phyloP scores from a whole-genome alignment of 2,329 filamentous ascomycete species.

The Corinectria fuckeliana region DNA sequence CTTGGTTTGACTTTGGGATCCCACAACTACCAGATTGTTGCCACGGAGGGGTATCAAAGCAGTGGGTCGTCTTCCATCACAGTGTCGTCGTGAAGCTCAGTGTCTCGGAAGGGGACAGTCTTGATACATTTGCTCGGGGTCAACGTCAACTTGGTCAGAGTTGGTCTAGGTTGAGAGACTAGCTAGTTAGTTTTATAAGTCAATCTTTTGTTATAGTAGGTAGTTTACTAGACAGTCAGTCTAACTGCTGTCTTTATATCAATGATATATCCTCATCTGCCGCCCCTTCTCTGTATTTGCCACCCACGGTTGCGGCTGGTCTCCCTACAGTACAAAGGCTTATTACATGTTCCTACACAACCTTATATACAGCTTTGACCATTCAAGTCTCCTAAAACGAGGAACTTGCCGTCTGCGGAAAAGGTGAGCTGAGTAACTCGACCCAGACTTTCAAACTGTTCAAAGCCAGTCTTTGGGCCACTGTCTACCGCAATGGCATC shows the following conservation, averaged over 20 bases:
- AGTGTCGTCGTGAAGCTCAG: conserved; percentile 35
- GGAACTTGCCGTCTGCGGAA: conserved; percentile 44
- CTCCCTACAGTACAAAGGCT: background rate
- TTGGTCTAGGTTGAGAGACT: background rate
- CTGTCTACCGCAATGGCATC: conserved; percentile 35
- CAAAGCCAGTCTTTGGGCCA: conserved; percentile 33
- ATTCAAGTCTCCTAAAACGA: conserved; percentile 45
- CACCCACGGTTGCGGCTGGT: too few relatives aligned
- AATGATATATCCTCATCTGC: too few relatives aligned
- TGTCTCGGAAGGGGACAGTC: background rate
- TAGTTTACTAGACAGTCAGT: background rate
- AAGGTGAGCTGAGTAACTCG: conserved; percentile 48
- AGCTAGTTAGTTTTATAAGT: background rate
- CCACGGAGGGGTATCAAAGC: conserved; percentile 61
- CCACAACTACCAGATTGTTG: conserved; percentile 61
- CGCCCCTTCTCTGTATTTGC: too few relatives aligned
- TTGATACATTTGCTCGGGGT: background rate
- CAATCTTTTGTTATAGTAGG: background rate
- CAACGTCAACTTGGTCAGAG: too few relatives aligned
- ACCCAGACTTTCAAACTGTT: conserved; percentile 44
- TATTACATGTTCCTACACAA: conserved; percentile 24
- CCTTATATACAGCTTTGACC: conserved; percentile 46
- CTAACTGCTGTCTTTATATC: background rate
- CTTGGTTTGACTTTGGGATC: conserved; percentile 56
- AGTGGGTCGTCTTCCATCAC: conserved; percentile 55